These are phyloP conservation scores for Fusarium pininemorale DNA, from an alignment of 2,329 filamentous ascomycete genomes.

Conservation along the genomic window DNA sequence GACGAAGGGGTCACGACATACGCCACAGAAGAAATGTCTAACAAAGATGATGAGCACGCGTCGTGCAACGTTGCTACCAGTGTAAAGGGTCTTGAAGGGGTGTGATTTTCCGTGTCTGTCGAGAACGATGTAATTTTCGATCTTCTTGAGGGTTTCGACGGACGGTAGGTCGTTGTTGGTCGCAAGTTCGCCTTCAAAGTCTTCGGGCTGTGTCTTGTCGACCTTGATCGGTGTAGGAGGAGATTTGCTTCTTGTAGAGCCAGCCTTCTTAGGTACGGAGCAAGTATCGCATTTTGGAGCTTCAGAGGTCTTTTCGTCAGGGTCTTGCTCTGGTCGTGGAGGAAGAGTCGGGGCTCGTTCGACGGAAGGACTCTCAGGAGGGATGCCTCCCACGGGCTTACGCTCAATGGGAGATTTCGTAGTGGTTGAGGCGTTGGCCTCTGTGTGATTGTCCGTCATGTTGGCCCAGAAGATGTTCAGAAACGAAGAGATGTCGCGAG, in stretches of 20 bases:
- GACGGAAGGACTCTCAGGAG: constrained; percentile 3
- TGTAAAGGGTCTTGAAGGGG: constrained; percentile 71
- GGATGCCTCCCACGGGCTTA: constrained; percentile 10
- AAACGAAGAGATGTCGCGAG: background rate
- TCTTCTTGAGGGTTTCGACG: constrained; percentile 56
- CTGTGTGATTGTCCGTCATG: constrained; percentile 29
- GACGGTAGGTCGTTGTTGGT: constrained; percentile 66
- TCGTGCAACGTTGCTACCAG: constrained; percentile 60
- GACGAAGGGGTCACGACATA: constrained; percentile 53
- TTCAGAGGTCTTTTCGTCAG: constrained; percentile 15
- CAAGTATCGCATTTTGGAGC: constrained; percentile 11
- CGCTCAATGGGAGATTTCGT: constrained; percentile 17
- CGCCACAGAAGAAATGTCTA: constrained; percentile 83
- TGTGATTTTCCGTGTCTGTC: constrained; percentile 68
- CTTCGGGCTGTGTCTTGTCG: constrained; percentile 54
- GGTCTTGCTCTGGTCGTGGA: constrained; percentile 4
- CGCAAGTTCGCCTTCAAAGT: constrained; percentile 65
- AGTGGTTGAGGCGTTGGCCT: constrained; percentile 3
- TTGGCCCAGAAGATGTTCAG: background rate
- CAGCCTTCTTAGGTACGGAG: constrained; percentile 28
- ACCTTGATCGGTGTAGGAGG: constrained; percentile 45
- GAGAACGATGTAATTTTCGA: constrained; percentile 66
- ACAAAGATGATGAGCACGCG: constrained; percentile 77
- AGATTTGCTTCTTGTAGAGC: constrained; percentile 27
- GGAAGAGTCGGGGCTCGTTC: constrained; percentile 25